Percentiles rank a stretch among this genome's conserved stretches.
Conservation (phyloP, 257 asterid genomes). For the Rhazya stricta region DNA sequence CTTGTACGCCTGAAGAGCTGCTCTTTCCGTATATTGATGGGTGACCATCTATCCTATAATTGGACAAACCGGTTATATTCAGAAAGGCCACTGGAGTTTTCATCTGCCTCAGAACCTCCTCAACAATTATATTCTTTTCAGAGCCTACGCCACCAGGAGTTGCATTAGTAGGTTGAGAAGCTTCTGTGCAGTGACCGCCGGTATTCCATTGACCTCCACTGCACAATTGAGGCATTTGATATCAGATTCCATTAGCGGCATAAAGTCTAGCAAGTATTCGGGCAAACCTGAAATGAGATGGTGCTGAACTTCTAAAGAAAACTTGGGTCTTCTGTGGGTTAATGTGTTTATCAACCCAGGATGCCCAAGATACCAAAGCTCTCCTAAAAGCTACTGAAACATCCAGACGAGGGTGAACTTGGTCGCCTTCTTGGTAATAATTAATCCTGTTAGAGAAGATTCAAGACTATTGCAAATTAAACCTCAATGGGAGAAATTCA, state of each 20-base stretch:
- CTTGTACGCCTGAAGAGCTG: slow-evolving; percentile 44
- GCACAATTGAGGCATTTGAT: slow-evolving; percentile 2
- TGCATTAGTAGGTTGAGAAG: slow-evolving; percentile 48
- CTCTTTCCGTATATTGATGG: slow-evolving; percentile 71
- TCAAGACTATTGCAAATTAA: neutral
- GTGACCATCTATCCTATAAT: slow-evolving; percentile 81
- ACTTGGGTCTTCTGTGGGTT: slow-evolving; percentile 58
- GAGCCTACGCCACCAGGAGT: slow-evolving; percentile 34
- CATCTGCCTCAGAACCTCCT: slow-evolving; percentile 64
- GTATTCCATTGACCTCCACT: slow-evolving; percentile 85
- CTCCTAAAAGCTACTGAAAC: slow-evolving; percentile 57
- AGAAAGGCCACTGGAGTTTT: slow-evolving; percentile 54
- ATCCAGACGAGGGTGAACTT: slow-evolving; percentile 65
- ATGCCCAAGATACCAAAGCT: slow-evolving; percentile 74
- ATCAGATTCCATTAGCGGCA: neutral
- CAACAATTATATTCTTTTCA: slow-evolving; percentile 50
- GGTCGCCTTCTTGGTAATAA: slow-evolving; percentile 80
- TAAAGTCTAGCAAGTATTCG: neutral
- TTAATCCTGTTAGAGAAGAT: slow-evolving; percentile 44
- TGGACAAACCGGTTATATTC: slow-evolving; percentile 64
- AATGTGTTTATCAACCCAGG: slow-evolving; percentile 73
- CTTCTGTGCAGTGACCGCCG: slow-evolving; percentile 90
- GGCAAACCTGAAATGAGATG: slow-evolving; percentile 87
- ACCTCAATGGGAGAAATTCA: neutral
- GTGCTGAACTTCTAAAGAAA: slow-evolving; percentile 89